phyloP scores from a whole-genome alignment of 2,329 filamentous ascomycete species.

The Fusarium sp. region DNA sequence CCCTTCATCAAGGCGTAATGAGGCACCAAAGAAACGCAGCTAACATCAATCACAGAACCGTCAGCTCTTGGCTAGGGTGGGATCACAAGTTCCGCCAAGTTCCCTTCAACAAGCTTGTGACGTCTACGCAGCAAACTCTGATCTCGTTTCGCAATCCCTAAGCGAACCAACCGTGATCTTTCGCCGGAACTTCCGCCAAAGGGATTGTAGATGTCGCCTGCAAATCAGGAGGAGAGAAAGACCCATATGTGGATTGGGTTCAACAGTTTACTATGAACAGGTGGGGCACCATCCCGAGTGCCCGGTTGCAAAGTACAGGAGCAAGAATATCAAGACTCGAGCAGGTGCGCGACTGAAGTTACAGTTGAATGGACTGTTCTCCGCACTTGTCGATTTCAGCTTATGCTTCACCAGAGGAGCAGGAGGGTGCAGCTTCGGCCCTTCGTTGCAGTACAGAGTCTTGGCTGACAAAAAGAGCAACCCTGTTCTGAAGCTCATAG shows the following conservation, averaged over 20 bases:
- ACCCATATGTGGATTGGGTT: background rate
- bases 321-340: background rate
- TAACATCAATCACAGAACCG: background rate
- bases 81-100: background rate
- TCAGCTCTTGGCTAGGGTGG: background rate
- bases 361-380: background rate
- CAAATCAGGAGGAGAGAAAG: background rate
- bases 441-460: background rate
- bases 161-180: background rate
- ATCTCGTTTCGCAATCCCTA: background rate
- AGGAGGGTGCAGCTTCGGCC: background rate
- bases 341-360: background rate
- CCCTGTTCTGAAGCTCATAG: background rate
- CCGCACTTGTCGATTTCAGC: background rate
- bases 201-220: background rate
- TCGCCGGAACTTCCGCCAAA: background rate
- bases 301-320: background rate
- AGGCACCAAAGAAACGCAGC: background rate
- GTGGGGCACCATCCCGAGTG: background rate
- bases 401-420: background rate
- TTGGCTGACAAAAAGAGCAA: background rate
- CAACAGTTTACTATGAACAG: background rate
- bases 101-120: slow-evolving; percentile 3
- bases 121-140: background rate
- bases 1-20: background rate